These are phyloP conservation scores for Trichoderma harzianum DNA, from an alignment of 2,329 filamentous ascomycete species.

Conservation along the genomic window DNA sequence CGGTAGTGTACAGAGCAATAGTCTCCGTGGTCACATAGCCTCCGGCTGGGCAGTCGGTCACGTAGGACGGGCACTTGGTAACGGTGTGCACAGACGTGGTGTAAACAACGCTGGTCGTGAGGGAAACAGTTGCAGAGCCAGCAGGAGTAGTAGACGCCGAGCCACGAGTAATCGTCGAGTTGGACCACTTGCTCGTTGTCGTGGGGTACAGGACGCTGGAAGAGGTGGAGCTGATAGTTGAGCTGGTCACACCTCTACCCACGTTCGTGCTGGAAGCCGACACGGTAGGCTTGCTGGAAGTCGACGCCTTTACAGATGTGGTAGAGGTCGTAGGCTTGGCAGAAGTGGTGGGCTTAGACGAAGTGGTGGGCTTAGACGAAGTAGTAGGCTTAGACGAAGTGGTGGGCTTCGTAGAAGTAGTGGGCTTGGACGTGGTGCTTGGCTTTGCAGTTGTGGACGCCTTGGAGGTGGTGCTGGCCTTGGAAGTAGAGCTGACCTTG, in stretches of 20 bases:
- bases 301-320: slow-evolving; percentile 6
- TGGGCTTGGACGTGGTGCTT: background rate
- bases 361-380: background rate
- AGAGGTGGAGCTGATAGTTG: background rate
- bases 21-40: slow-evolving; percentile 38
- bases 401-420: background rate
- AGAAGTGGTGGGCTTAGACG: background rate
- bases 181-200: slow-evolving; percentile 14
- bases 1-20: slow-evolving; percentile 43
- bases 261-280: background rate
- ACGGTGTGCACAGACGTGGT: slow-evolving; percentile 48
- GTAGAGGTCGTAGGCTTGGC: slow-evolving; percentile 8
- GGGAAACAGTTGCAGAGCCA: background rate
- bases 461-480: slow-evolving; percentile 13
- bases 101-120: slow-evolving; percentile 39
- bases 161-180: slow-evolving; percentile 19
- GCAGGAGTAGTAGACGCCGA: slow-evolving; percentile 1
- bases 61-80: slow-evolving; percentile 49
- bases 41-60: slow-evolving; percentile 37
- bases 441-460: background rate
- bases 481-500: background rate
- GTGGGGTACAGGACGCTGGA: slow-evolving; percentile 3
- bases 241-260: background rate
- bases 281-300: background rate
- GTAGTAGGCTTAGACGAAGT: background rate